These are phyloP conservation scores for Coniochaeta ligniaria DNA, from an alignment of 2,329 filamentous ascomycete species.

Conservation along the genomic window DNA sequence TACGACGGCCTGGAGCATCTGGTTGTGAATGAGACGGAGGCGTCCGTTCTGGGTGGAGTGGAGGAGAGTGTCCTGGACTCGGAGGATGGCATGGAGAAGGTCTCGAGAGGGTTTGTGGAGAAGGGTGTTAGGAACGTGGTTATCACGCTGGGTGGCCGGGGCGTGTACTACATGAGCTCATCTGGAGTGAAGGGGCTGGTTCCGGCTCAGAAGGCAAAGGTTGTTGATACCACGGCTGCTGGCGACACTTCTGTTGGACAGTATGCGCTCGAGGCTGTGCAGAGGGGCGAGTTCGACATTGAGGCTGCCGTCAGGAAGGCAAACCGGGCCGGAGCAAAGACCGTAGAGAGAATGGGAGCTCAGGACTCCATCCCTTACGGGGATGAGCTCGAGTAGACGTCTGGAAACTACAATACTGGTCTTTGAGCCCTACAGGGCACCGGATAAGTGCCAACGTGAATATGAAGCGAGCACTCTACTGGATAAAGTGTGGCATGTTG, in stretches of 20 bases:
- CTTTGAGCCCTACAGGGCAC: not conserved
- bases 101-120: slow-evolving; percentile 54
- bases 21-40: slow-evolving; percentile 88
- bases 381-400: slow-evolving; percentile 30
- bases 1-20: slow-evolving; percentile 68
- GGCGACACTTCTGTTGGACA: slow-evolving; percentile 92
- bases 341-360: slow-evolving; percentile 59
- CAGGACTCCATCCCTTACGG: slow-evolving; percentile 62
- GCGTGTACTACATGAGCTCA: slow-evolving; percentile 57
- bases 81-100: slow-evolving; percentile 32
- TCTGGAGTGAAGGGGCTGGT: slow-evolving; percentile 39
- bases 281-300: slow-evolving; percentile 37
- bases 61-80: slow-evolving; percentile 40
- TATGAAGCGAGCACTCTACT: no score
- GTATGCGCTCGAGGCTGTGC: slow-evolving; percentile 69
- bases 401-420: not conserved
- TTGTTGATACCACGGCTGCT: slow-evolving; percentile 89
- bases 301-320: slow-evolving; percentile 53
- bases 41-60: slow-evolving; percentile 60
- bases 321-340: slow-evolving; percentile 55
- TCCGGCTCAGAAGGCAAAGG: slow-evolving; percentile 59
- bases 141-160: slow-evolving; percentile 75
- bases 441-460: not conserved
- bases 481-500: no score
- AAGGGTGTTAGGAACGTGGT: slow-evolving; percentile 70